phyloP scores from a whole-genome alignment of 352 stramenopile species.

The Pythium vanterpoolii region DNA sequence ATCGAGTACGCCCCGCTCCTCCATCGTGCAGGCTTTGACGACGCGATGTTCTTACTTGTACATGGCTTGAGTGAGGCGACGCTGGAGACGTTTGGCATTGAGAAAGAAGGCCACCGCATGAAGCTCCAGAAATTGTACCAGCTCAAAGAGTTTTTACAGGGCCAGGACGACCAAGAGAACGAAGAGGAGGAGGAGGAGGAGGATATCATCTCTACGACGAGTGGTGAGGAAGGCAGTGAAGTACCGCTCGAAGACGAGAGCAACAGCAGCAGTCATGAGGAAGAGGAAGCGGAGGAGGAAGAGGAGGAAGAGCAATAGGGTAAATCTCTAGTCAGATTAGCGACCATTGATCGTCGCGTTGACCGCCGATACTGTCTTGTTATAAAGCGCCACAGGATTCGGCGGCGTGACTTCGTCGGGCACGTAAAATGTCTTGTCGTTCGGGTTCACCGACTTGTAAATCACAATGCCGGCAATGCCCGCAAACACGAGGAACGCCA shows the following conservation, averaged over 20 bases:
- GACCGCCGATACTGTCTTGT: constrained; percentile 65
- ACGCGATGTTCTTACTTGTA: constrained; percentile 52
- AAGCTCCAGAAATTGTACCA: constrained; percentile 68
- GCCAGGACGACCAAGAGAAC: constrained; percentile 26
- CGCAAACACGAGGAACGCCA: constrained; percentile 76
- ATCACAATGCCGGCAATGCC: constrained; percentile 80
- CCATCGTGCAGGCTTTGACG: constrained; percentile 58
- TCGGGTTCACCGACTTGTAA: constrained; percentile 77
- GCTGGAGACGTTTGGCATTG: constrained; percentile 58
- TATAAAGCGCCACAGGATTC: constrained; percentile 70
- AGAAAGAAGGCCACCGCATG: constrained; percentile 62
- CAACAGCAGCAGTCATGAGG: constrained; percentile 17
- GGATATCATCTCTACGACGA: constrained; percentile 1
- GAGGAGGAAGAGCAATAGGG: neutral
- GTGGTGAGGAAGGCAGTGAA: constrained; percentile 14
- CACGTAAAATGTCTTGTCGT: constrained; percentile 80
- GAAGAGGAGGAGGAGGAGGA: constrained; percentile 30
- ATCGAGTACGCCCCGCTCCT: constrained; percentile 54
- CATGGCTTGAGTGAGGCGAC: constrained; percentile 44
- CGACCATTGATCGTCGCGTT: constrained; percentile 45
- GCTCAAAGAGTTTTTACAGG: constrained; percentile 49
- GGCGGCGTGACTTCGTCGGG: constrained; percentile 81
- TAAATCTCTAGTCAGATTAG: neutral
- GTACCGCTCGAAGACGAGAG: constrained; percentile 23
- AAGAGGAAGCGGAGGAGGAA: neutral